Evolutionary conservation across 169 alveolate species (phyloP).

Genomic region (Eimeria zaria): DNA sequence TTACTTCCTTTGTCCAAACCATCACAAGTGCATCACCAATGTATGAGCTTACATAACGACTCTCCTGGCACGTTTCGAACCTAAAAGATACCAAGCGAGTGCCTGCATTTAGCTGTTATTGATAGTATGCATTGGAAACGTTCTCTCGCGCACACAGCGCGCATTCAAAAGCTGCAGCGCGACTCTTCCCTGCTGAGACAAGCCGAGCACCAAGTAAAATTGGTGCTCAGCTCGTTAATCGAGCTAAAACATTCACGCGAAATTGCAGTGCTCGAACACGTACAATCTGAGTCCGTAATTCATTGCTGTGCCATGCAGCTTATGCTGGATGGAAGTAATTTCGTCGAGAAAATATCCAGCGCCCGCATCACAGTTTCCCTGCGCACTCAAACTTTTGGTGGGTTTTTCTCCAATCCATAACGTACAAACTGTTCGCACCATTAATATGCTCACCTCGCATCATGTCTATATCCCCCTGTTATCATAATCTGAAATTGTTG

Average conservation of each 20-base stretch:
- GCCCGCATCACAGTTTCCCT: not conserved
- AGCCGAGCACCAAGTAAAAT: not conserved
- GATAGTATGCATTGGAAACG: not conserved
- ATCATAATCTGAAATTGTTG: not conserved
- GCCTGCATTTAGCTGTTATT: not conserved
- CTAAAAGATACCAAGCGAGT: not conserved
- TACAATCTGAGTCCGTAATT: not conserved
- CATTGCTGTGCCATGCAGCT: not conserved
- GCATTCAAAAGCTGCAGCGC: not conserved
- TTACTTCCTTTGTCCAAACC: not conserved
- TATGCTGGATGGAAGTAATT: not conserved
- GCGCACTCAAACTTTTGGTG: not conserved
- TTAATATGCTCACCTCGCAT: not conserved
- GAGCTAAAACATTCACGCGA: not conserved
- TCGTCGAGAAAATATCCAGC: not conserved
- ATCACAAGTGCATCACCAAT: not conserved
- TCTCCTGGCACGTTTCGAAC: not conserved
- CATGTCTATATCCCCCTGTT: not conserved
- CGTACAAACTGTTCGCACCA: not conserved
- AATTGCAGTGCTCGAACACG: not conserved
- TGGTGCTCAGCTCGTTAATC: not conserved
- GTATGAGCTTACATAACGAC: not conserved
- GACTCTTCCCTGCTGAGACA: not conserved
- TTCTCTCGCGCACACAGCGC: not conserved
- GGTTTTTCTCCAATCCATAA: not conserved